Evolutionary conservation across 1,284 basidiomycete species (phyloP).

Genomic region (Cryptococcus jaspeensis): DNA sequence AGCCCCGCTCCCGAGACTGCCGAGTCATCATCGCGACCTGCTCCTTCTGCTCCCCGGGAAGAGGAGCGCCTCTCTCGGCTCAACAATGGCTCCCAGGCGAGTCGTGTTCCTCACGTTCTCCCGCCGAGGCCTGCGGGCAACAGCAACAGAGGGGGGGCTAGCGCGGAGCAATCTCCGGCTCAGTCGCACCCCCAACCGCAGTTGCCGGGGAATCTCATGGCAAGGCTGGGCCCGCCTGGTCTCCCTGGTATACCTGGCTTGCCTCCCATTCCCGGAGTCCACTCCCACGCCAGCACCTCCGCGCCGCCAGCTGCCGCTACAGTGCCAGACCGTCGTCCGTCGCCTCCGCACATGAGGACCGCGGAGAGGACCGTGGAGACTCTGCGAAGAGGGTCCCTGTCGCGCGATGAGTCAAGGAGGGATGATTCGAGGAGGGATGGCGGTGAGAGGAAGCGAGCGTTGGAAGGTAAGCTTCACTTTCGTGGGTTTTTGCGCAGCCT

Average conservation of each 20-base stretch:
- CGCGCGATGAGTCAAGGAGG: not conserved
- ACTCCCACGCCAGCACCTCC: too few relatives aligned
- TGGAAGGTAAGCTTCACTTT: slow-evolving; percentile 24
- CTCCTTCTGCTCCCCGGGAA: not conserved
- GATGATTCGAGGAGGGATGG: slow-evolving; percentile 3
- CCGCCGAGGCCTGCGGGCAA: slow-evolving; percentile 14
- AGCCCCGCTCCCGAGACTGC: too few relatives aligned
- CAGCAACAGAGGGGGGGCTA: not conserved
- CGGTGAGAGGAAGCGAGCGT: slow-evolving; percentile 29
- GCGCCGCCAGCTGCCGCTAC: not conserved
- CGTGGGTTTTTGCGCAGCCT: too few relatives aligned
- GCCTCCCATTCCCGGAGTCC: too few relatives aligned
- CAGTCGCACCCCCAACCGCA: too few relatives aligned
- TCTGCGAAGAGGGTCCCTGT: not conserved
- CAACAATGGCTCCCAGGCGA: not conserved
- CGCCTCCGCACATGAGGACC: slow-evolving; percentile 5
- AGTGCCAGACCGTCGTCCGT: not conserved
- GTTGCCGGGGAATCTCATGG: too few relatives aligned
- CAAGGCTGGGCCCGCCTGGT: too few relatives aligned
- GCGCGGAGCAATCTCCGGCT: too few relatives aligned
- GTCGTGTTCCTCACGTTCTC: slow-evolving; percentile 14
- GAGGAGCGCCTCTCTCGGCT: too few relatives aligned
- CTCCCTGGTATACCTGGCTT: too few relatives aligned
- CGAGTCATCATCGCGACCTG: not conserved
- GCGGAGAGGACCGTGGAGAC: not conserved